Evolutionary conservation across 148 eudicot genomes (phyloP).

Genomic region (Amaranthus hypochondriacus): DNA sequence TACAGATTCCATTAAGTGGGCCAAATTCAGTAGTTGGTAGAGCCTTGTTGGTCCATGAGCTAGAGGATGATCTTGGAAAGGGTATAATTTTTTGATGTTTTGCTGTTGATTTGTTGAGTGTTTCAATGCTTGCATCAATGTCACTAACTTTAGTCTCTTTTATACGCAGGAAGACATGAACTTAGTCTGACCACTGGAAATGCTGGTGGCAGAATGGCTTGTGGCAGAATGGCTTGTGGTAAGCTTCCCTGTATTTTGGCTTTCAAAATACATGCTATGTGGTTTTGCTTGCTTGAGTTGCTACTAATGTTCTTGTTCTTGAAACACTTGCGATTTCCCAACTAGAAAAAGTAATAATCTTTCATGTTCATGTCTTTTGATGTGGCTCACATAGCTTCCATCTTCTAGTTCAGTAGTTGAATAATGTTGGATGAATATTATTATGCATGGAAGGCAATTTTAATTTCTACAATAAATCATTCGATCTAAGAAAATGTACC

Average conservation of each 20-base stretch:
- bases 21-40: conserved; percentile 86
- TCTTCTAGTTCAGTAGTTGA: neutral
- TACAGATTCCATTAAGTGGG: conserved; percentile 84
- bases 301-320: neutral
- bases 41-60: conserved; percentile 94
- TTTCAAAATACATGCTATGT: neutral
- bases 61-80: conserved; percentile 93
- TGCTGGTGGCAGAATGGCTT: conserved; percentile 96
- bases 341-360: neutral
- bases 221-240: conserved; percentile 98
- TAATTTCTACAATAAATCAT: too few species aligned
- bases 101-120: neutral
- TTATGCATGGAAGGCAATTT: neutral
- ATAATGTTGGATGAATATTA: neutral
- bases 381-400: neutral
- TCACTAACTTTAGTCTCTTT: conserved; percentile 5
- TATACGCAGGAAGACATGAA: conserved; percentile 83
- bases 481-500: neutral
- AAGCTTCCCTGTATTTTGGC: conserved; percentile 21
- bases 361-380: neutral
- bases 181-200: conserved; percentile 90
- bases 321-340: neutral
- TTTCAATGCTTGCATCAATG: neutral
- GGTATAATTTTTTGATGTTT: conserved; percentile 38
- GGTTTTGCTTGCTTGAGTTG: neutral